Conservation (phyloP, 306 rosid species). For the Pyrus bretschneideri region DNA sequence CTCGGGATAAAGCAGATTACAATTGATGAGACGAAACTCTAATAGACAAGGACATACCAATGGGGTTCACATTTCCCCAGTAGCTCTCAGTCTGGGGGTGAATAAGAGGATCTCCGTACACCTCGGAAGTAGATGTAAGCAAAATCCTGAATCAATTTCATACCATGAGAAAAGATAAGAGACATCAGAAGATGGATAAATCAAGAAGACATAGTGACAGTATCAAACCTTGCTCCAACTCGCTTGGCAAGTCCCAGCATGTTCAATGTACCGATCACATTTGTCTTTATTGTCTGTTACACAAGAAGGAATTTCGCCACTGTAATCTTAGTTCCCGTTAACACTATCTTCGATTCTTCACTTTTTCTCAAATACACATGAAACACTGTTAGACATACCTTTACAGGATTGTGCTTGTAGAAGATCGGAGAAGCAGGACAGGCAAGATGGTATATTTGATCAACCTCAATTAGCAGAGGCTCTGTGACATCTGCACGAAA, state of each 20-base stretch:
- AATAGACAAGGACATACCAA: conserved; percentile 35
- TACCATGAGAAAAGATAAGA: conserved; percentile 20
- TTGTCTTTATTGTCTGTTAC: conserved; percentile 88
- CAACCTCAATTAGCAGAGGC: conserved; percentile 80
- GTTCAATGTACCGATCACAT: conserved; percentile 94
- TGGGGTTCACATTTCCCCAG: conserved; percentile 99
- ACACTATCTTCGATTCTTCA: not conserved
- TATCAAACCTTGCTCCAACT: conserved; percentile 89
- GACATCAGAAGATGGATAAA: not conserved
- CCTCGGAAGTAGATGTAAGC: conserved; percentile 98
- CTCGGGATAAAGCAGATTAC: not conserved
- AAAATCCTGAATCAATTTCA: conserved; percentile 59
- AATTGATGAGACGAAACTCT: not conserved
- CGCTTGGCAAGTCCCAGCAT: conserved; percentile 99
- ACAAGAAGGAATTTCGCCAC: not conserved
- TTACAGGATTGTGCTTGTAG: conserved; percentile 94
- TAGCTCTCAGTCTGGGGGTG: conserved; percentile 93
- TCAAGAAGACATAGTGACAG: not conserved
- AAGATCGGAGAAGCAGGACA: conserved; percentile 98
- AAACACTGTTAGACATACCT: conserved; percentile 38
- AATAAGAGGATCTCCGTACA: conserved; percentile 93
- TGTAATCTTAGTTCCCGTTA: not conserved
- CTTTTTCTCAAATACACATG: not conserved
- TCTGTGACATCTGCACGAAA: conserved; percentile 67
- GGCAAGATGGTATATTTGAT: conserved; percentile 93